Percentiles rank a stretch among this genome's conserved stretches.
Conservation (phyloP, 495 filamentous ascomycete genomes). For the Hypoxylon cercidicola region DNA sequence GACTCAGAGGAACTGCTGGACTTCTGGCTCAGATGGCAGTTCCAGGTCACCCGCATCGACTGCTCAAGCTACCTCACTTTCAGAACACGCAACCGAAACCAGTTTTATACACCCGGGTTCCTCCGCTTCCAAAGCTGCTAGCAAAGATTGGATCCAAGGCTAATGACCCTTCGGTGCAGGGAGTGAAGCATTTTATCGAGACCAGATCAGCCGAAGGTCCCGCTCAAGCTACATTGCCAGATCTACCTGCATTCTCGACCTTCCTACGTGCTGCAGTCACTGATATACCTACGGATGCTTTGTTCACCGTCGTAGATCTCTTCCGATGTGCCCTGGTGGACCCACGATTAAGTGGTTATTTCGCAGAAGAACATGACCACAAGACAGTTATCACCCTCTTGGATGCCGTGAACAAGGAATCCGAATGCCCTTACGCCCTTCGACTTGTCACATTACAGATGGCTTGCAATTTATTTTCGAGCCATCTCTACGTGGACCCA, state of each 20-base stretch:
- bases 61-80: constrained; percentile 74
- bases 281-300: constrained; percentile 63
- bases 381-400: constrained; percentile 73
- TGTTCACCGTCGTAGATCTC: constrained; percentile 86
- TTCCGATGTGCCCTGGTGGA: constrained; percentile 81
- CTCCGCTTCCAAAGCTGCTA: constrained; percentile 84
- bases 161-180: constrained; percentile 62
- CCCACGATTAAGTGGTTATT: constrained; percentile 84
- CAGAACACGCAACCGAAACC: constrained; percentile 69
- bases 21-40: constrained; percentile 80
- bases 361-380: constrained; percentile 77
- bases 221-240: constrained; percentile 68
- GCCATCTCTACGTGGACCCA: constrained; percentile 64
- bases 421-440: constrained; percentile 76
- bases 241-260: constrained; percentile 63
- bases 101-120: constrained; percentile 79
- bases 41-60: constrained; percentile 79
- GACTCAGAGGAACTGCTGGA: constrained; percentile 76
- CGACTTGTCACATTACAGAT: constrained; percentile 79
- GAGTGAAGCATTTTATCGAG: constrained; percentile 73
- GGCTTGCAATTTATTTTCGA: constrained; percentile 70
- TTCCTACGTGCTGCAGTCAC: constrained; percentile 62
- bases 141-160: constrained; percentile 73
- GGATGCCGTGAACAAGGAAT: constrained; percentile 61
- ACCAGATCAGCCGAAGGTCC: constrained; percentile 62